Percentiles rank a stretch among this genome's conserved stretches.
phyloP scores from a whole-genome alignment of 345 rosid species.

The Excoecaria agallocha region DNA sequence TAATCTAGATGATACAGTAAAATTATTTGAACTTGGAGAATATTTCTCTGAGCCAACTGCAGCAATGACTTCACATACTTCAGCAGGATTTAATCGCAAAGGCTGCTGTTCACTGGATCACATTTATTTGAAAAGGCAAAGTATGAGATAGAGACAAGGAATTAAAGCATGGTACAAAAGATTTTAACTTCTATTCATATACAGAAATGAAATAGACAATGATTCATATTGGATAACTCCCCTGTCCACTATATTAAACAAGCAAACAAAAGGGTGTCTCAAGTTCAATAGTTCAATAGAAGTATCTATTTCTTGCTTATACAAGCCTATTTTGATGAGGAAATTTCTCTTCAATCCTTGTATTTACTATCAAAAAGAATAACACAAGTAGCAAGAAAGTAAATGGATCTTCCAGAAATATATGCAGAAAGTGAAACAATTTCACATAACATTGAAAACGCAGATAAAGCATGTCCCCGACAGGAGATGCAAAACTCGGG shows the following conservation, averaged over 20 bases:
- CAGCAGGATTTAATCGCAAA: constrained; percentile 73
- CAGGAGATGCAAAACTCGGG: neutral
- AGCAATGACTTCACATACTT: constrained; percentile 91
- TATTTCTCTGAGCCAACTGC: constrained; percentile 90
- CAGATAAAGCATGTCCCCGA: neutral
- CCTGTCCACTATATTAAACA: neutral
- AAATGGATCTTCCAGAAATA: too few species aligned
- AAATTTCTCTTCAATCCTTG: neutral
- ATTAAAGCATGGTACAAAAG: constrained; percentile 6
- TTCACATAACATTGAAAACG: neutral
- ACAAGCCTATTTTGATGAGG: neutral
- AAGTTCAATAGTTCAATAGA: constrained; percentile 3
- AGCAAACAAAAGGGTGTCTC: constrained; percentile 9
- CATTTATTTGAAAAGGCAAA: constrained; percentile 22
- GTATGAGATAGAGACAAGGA: constrained; percentile 18
- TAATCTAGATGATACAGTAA: constrained; percentile 75
- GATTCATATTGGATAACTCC: constrained; percentile 1
- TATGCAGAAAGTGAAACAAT: neutral
- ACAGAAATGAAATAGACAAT: neutral
- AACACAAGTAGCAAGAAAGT: neutral
- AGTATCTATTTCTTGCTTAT: neutral
- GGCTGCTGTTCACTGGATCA: constrained; percentile 94
- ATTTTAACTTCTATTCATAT: neutral
- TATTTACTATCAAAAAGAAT: neutral
- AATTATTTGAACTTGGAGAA: constrained; percentile 50